A percentile compares a stretch with the other conserved stretches of the same genome.
Evolutionary conservation across 768 basidiomycete genomes (phyloP).

Genomic region (Russula sp.): DNA sequence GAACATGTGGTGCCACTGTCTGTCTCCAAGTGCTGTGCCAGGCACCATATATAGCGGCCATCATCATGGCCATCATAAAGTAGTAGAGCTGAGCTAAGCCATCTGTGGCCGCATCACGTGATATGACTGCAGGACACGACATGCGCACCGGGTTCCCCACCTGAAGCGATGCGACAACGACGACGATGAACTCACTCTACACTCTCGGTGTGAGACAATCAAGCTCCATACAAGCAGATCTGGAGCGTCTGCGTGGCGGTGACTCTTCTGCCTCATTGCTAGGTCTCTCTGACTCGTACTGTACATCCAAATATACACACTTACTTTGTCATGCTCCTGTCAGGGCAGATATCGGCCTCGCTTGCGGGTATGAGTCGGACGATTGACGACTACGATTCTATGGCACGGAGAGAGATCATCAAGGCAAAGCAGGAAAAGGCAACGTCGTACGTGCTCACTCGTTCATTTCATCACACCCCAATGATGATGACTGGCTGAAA

Average conservation of each 20-base stretch:
- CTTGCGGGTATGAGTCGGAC: slow-evolving; percentile 91
- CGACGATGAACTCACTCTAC: slow-evolving; percentile 87
- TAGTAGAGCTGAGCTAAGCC: no score
- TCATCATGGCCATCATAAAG: no score
- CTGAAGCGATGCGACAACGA: not conserved
- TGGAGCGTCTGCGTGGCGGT: slow-evolving; percentile 75
- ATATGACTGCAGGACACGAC: not conserved
- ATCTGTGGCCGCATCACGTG: not conserved
- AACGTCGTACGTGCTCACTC: slow-evolving; percentile 54
- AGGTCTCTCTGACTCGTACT: slow-evolving; percentile 47
- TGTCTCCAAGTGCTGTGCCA: no score
- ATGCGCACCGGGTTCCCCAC: not conserved
- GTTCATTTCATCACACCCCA: no score
- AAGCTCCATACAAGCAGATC: slow-evolving; percentile 78
- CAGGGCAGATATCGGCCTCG: slow-evolving; percentile 98
- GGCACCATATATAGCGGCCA: no score
- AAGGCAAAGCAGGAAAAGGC: slow-evolving; percentile 97
- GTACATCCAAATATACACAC: slow-evolving; percentile 10
- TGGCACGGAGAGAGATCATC: slow-evolving; percentile 95
- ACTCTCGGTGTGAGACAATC: slow-evolving; percentile 91
- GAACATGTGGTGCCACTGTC: no score
- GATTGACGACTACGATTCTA: slow-evolving; percentile 94
- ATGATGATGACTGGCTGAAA: no score
- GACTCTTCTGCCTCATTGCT: slow-evolving; percentile 75
- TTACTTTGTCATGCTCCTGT: slow-evolving; percentile 25